Conservation (phyloP, 2,329 filamentous ascomycete genomes). For the Colletotrichum sp. region DNA sequence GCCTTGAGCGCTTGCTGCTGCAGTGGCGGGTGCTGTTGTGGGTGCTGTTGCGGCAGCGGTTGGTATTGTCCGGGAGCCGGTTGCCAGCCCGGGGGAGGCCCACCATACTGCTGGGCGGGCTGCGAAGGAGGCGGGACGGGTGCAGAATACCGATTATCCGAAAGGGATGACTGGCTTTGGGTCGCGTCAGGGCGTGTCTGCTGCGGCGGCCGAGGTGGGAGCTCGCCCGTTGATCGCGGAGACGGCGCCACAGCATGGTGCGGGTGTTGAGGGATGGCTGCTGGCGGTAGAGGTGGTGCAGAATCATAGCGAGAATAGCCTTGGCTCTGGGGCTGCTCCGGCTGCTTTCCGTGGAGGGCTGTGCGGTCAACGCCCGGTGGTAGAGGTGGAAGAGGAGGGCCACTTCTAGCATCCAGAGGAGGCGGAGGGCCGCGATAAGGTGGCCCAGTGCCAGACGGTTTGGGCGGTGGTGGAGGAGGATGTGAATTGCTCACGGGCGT, state of each 20-base stretch:
- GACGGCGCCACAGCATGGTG: neutral
- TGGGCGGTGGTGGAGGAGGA: constrained; percentile 61
- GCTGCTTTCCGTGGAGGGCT: constrained; percentile 19
- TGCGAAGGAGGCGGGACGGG: constrained; percentile 24
- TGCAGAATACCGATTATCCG: constrained; percentile 26
- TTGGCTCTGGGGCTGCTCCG: constrained; percentile 11
- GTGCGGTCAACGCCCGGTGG: constrained; percentile 31
- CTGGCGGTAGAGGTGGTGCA: constrained; percentile 49
- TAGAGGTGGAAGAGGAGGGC: constrained; percentile 33
- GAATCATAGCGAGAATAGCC: constrained; percentile 50
- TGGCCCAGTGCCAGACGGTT: constrained; percentile 44
- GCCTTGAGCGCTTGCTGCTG: constrained; percentile 31
- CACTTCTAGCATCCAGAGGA: constrained; percentile 19
- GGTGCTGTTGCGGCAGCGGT: constrained; percentile 22
- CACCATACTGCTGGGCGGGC: neutral
- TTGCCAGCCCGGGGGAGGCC: constrained; percentile 20
- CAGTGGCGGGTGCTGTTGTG: constrained; percentile 26
- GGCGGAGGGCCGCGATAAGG: constrained; percentile 30
- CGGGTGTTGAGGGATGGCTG: neutral
- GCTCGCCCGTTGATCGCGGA: constrained; percentile 15
- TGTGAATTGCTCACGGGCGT: constrained; percentile 37
- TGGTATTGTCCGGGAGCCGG: constrained; percentile 9
- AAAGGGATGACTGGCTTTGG: neutral
- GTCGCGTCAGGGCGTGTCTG: constrained; percentile 7
- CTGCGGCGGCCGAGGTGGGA: constrained; percentile 2